Evolutionary conservation across 768 basidiomycete genomes (phyloP).

Genomic region (Daedalea quercina): DNA sequence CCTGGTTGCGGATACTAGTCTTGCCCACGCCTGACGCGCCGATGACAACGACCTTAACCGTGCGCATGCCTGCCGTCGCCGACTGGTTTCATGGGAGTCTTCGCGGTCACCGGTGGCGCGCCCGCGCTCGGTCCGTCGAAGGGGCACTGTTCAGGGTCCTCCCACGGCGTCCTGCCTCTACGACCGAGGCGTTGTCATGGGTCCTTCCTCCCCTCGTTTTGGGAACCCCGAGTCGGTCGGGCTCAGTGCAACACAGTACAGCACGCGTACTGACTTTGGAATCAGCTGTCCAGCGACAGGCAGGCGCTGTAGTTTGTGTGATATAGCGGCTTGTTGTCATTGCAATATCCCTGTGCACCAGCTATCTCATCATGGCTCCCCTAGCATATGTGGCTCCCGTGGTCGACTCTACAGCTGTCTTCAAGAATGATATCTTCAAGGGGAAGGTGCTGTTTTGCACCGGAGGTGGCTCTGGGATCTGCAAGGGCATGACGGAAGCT

Average conservation of each 20-base stretch:
- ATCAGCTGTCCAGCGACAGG: too few species aligned
- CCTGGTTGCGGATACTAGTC: conserved; percentile 72
- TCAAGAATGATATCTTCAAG: conserved; percentile 77
- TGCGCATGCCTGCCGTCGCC: conserved; percentile 40
- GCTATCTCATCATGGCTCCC: conserved; percentile 1
- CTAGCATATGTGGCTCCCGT: conserved; percentile 22
- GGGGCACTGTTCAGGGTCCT: too few species aligned
- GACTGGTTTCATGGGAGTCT: neutral
- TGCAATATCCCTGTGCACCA: too few species aligned
- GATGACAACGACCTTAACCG: conserved; percentile 76
- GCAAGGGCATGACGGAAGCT: conserved; percentile 79
- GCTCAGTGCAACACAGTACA: too few species aligned
- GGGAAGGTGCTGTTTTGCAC: conserved; percentile 91
- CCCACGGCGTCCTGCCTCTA: too few species aligned
- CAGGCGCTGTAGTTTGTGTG: too few species aligned
- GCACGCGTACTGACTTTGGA: too few species aligned
- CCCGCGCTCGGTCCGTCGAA: too few species aligned
- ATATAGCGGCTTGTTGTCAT: too few species aligned
- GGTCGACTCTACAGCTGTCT: conserved; percentile 52
- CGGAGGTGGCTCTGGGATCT: conserved; percentile 90
- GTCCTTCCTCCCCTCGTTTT: too few species aligned
- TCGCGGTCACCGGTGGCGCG: neutral
- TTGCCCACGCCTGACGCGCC: conserved; percentile 84
- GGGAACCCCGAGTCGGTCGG: too few species aligned
- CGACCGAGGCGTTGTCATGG: too few species aligned